These are phyloP conservation scores for Starmerella scarabaei DNA, from an alignment of 805 yeast genomes.

Conservation along the genomic window DNA sequence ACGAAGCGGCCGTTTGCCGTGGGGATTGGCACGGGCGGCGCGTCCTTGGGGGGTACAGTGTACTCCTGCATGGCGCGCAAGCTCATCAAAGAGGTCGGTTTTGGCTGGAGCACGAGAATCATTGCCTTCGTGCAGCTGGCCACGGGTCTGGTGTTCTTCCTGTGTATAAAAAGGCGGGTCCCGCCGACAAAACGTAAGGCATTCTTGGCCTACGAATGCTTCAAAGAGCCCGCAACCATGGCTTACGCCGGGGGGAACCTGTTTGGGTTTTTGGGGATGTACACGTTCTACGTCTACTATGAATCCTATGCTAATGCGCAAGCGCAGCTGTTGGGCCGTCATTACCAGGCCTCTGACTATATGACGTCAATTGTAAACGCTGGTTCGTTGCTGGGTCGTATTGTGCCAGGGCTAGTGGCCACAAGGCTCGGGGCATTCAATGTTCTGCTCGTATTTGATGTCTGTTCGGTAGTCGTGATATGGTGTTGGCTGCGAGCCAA, in stretches of 20 bases:
- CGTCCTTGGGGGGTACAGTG: constrained; percentile 39
- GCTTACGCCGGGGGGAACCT: constrained; percentile 20
- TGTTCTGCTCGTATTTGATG: constrained; percentile 25
- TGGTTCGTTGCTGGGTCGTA: constrained; percentile 38
- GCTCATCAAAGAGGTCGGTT: constrained; percentile 35
- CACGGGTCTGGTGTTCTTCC: constrained; percentile 20
- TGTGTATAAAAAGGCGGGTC: constrained; percentile 23
- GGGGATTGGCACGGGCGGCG: constrained; percentile 38
- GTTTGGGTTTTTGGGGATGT: constrained; percentile 25
- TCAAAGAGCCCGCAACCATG: constrained; percentile 22
- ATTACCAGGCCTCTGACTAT: constrained; percentile 18
- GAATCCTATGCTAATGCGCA: constrained; percentile 25
- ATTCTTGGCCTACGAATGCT: constrained; percentile 21
- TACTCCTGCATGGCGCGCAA: constrained; percentile 37
- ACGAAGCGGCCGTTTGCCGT: constrained; percentile 34
- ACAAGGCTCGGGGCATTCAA: constrained; percentile 39
- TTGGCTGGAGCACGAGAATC: constrained; percentile 41
- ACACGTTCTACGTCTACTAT: constrained; percentile 27
- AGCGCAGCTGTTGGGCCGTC: not conserved
- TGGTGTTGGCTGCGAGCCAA: constrained; percentile 30
- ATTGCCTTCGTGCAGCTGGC: constrained; percentile 34
- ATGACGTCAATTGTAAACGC: constrained; percentile 28
- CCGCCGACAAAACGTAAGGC: constrained; percentile 24
- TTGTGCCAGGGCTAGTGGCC: constrained; percentile 36
- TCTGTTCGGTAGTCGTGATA: constrained; percentile 25